Conservation (phyloP, 345 rosid species). For the Camelina neglecta region DNA sequence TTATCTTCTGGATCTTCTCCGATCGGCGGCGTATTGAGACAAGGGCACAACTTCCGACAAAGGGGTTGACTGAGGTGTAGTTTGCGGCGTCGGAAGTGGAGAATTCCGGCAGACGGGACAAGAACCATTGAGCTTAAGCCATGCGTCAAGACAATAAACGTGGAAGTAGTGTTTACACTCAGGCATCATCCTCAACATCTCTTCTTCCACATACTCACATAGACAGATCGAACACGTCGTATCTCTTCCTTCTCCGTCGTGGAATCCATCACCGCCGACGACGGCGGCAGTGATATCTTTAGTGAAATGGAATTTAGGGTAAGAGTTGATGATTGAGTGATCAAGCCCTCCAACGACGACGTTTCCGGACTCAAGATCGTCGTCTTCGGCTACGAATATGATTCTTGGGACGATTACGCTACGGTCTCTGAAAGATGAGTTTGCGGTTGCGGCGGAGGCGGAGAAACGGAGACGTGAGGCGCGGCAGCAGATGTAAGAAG, state of each 20-base stretch:
- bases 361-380: conserved; percentile 48
- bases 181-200: conserved; percentile 98
- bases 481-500: conserved; percentile 92
- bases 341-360: conserved; percentile 71
- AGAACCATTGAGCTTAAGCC: conserved; percentile 97
- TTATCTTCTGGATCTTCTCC: conserved; percentile 64
- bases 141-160: conserved; percentile 77
- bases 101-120: conserved; percentile 99
- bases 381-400: conserved; percentile 90
- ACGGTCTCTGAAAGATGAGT: conserved; percentile 46
- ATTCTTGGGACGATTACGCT: conserved; percentile 79
- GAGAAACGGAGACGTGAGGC: conserved; percentile 52
- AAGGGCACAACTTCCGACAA: conserved; percentile 93
- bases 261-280: background rate
- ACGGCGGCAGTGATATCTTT: conserved; percentile 37
- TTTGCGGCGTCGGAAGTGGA: conserved; percentile 66
- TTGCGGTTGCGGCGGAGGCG: conserved; percentile 18
- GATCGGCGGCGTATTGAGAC: conserved; percentile 88
- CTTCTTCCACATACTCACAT: conserved; percentile 83
- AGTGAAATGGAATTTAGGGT: conserved; percentile 73
- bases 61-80: conserved; percentile 92
- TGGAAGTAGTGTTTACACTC: conserved; percentile 94
- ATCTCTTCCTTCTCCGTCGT: conserved; percentile 28
- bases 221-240: conserved; percentile 87
- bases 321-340: conserved; percentile 78